Evolutionary conservation across 2,329 filamentous ascomycete species (phyloP).

Genomic region (Annulohypoxylon truncatum): DNA sequence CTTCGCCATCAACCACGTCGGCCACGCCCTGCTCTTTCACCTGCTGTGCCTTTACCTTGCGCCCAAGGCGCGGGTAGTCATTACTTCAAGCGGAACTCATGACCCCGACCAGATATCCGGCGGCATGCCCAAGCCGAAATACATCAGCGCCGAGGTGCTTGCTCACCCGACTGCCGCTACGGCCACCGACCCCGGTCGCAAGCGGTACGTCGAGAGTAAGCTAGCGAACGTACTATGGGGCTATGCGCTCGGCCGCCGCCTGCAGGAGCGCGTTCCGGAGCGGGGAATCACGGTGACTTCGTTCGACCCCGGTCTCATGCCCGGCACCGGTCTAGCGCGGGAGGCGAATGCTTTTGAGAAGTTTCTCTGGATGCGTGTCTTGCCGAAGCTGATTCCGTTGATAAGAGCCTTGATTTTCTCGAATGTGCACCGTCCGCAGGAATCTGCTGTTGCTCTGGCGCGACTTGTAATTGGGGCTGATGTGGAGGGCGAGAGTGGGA

Average conservation of each 20-base stretch:
- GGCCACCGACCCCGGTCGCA: constrained; percentile 49
- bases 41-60: constrained; percentile 57
- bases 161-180: constrained; percentile 52
- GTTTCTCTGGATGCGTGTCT: constrained; percentile 52
- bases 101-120: constrained; percentile 57
- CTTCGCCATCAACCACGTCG: constrained; percentile 63
- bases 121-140: constrained; percentile 57
- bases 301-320: constrained; percentile 62
- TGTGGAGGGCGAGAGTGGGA: constrained; percentile 51
- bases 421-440: constrained; percentile 54
- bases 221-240: constrained; percentile 61
- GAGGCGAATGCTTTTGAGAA: constrained; percentile 44
- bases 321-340: constrained; percentile 57
- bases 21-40: constrained; percentile 62
- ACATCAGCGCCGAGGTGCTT: constrained; percentile 57
- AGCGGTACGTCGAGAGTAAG: constrained; percentile 59
- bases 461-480: constrained; percentile 53
- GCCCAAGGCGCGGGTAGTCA: constrained; percentile 55
- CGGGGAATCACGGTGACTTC: constrained; percentile 54
- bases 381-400: constrained; percentile 53
- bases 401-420: constrained; percentile 48
- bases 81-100: constrained; percentile 60
- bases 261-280: constrained; percentile 42
- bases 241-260: constrained; percentile 56
- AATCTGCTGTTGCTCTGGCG: constrained; percentile 56